phyloP scores from a whole-genome alignment of 2,329 filamentous ascomycete genomes.

The Colletotrichum eremochloae region DNA sequence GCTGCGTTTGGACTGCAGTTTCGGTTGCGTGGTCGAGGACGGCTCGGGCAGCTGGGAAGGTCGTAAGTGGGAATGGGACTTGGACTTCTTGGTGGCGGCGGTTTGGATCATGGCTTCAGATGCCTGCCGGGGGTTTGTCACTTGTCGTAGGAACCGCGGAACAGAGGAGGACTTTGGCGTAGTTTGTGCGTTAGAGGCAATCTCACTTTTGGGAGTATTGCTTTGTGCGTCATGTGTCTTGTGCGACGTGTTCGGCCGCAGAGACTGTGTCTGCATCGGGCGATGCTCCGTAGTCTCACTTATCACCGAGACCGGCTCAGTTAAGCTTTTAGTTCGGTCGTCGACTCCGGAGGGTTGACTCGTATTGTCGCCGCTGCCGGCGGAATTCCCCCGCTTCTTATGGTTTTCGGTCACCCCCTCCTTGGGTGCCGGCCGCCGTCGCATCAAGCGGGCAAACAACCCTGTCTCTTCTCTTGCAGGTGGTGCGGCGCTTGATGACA shows the following conservation, averaged over 20 bases:
- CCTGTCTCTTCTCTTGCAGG: constrained; percentile 26
- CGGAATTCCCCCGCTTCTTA: constrained; percentile 27
- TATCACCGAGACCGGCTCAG: background rate
- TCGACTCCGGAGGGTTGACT: constrained; percentile 5
- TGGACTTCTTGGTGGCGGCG: background rate
- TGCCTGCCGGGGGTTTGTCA: constrained; percentile 12
- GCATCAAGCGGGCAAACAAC: constrained; percentile 32
- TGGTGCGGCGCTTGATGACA: constrained; percentile 24
- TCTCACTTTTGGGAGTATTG: constrained; percentile 3
- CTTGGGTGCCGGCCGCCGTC: constrained; percentile 33
- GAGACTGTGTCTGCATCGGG: constrained; percentile 13
- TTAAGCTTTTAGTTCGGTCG: background rate
- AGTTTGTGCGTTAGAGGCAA: constrained; percentile 14
- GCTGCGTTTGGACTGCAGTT: constrained; percentile 33
- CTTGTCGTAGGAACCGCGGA: constrained; percentile 31
- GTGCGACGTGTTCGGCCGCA: constrained; percentile 20
- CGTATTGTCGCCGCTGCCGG: constrained; percentile 5
- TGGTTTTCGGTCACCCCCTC: constrained; percentile 19
- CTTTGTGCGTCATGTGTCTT: background rate
- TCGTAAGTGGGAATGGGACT: background rate
- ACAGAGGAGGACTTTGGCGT: constrained; percentile 15
- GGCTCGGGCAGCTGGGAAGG: background rate
- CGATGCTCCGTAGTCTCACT: constrained; percentile 6
- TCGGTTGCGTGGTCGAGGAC: constrained; percentile 18
- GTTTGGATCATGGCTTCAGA: constrained; percentile 5